phyloP scores from a whole-genome alignment of 1,139 yeast species.

The Taphrina populina region DNA sequence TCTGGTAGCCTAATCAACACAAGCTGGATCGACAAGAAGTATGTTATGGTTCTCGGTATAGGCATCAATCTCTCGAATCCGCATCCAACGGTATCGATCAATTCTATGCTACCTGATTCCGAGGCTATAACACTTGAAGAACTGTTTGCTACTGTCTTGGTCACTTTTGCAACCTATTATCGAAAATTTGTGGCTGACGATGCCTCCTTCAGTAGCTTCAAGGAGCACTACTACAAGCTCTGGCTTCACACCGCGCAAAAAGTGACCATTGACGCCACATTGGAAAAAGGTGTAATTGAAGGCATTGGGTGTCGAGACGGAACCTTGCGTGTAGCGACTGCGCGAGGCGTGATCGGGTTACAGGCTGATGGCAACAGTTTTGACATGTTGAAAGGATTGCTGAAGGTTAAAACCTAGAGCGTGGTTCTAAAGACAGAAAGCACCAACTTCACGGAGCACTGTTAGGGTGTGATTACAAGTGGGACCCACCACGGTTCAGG shows the following conservation, averaged over 20 bases:
- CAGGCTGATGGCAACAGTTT: conserved; percentile 98
- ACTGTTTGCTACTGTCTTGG: conserved; percentile 68
- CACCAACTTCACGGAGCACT: too few species aligned
- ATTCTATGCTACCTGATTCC: conserved; percentile 53
- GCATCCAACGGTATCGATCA: conserved; percentile 91
- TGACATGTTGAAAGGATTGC: conserved; percentile 87
- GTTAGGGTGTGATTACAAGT: too few species aligned
- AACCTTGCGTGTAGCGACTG: conserved; percentile 66
- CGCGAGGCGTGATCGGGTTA: conserved; percentile 59
- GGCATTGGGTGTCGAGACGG: conserved; percentile 90
- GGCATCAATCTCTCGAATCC: conserved; percentile 81
- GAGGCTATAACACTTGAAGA: conserved; percentile 54
- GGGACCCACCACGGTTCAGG: too few species aligned
- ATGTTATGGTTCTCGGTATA: conserved; percentile 69
- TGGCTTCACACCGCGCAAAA: conserved; percentile 68
- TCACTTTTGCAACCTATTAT: conserved; percentile 62
- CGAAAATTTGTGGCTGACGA: conserved; percentile 52
- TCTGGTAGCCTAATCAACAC: conserved; percentile 85
- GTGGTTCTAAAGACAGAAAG: too few species aligned
- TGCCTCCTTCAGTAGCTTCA: conserved; percentile 67
- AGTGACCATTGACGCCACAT: conserved; percentile 54
- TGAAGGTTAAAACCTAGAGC: conserved; percentile 52
- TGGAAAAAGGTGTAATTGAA: conserved; percentile 60
- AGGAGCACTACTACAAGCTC: conserved; percentile 69
- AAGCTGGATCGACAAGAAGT: conserved; percentile 55